Evolutionary conservation across 2,329 filamentous ascomycete species (phyloP).

Genomic region (Lizonia empirigonia): DNA sequence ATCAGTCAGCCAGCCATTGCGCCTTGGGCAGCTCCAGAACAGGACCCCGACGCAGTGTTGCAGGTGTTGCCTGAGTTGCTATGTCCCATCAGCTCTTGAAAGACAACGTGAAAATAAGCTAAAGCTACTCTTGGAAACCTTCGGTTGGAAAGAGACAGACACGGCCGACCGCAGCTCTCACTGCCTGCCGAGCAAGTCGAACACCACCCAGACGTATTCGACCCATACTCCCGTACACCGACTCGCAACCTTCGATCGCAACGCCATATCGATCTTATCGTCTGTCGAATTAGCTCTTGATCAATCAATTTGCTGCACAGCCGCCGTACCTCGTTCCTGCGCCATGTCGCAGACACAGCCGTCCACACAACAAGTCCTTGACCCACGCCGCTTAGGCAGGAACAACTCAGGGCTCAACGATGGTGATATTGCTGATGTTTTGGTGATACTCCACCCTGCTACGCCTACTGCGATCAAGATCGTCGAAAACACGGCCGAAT

Average conservation of each 20-base stretch:
- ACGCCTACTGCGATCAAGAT: slow-evolving; percentile 74
- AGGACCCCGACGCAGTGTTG: background rate
- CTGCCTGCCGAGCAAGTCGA: slow-evolving; percentile 2
- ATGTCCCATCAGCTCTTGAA: slow-evolving; percentile 32
- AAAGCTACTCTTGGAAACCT: background rate
- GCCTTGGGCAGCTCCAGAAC: background rate
- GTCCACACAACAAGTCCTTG: slow-evolving; percentile 79
- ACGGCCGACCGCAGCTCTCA: background rate
- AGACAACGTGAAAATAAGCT: slow-evolving; percentile 9
- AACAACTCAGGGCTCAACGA: slow-evolving; percentile 83
- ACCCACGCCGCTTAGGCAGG: slow-evolving; percentile 78
- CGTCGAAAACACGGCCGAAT: slow-evolving; percentile 62
- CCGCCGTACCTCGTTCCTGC: background rate
- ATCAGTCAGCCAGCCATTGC: background rate
- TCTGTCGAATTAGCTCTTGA: background rate
- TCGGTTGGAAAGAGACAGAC: background rate
- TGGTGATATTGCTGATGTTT: slow-evolving; percentile 83
- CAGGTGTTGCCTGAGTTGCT: background rate
- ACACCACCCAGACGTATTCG: slow-evolving; percentile 1
- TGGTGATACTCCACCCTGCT: slow-evolving; percentile 84
- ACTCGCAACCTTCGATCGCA: slow-evolving; percentile 2
- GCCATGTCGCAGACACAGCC: slow-evolving; percentile 55
- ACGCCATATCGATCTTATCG: background rate
- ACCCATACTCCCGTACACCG: slow-evolving; percentile 7
- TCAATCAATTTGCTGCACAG: background rate